Base-by-base conservation (phyloP, 441 rosid genomes). In the Euphorbia corollata region DNA sequence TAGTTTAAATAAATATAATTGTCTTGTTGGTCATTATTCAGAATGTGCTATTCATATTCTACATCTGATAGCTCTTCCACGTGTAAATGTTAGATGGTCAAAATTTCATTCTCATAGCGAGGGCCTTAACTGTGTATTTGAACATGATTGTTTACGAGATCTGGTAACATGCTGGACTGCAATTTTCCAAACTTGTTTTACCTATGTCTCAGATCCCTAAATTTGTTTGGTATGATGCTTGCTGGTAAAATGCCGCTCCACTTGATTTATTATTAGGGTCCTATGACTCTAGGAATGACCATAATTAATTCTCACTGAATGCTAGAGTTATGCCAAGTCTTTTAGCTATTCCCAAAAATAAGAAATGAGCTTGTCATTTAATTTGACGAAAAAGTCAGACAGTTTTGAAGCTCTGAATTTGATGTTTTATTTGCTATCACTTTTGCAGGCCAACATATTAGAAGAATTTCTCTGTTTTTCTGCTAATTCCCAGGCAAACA, bases 401-500 rank as follows among this genome's bases (percentile, higher is more conserved):
- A 47, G 32, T 59, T 64, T 34, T 32, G 45, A 47, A 54, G 56
- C 24, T 68, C 57, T 53, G 55, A 63, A 69, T 71, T 65, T 68
- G 61, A 48, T 47, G 12, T 65, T 63, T 56, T 32, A 55, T 71
- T 72, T 84, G 60, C 73, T 55, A 67, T 71, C 55, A 34, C 39
- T 53, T 8, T 76, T 78, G 68, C 70, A 95, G 99, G 96, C 91
- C 65, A 86, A 88, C 80, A 73, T 90, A 63, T 76, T 95, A 62
- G 98, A 95, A 77, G 99, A 95, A 75, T 74, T 86, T 74, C 83
- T 95, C 56, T 86, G 75, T 77, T 79, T 78, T 72, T 77, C 86
- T 71, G 62, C 77, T 74, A 55, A 71, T 80, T 74, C 76, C 78
- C 76, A 69, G 67, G 74, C 73, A 79, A 71, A 73, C 68, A 97